Percentiles rank a stretch among this genome's conserved stretches.
These are phyloP conservation scores for Cutaneotrichosporon cutaneum DNA, from an alignment of 1,284 basidiomycete genomes.

Conservation along the genomic window DNA sequence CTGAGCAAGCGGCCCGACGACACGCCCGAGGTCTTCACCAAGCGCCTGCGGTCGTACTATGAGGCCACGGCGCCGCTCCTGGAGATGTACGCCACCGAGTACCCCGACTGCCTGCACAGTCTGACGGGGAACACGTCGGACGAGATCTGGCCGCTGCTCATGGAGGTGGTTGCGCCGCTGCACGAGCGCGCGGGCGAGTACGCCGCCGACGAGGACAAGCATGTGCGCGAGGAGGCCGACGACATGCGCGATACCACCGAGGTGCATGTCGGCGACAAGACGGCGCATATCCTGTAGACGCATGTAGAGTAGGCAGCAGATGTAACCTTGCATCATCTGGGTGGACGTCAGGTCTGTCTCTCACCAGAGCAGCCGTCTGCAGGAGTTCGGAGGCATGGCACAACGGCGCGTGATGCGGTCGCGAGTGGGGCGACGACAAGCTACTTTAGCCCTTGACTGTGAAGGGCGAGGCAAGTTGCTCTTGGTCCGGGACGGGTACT, in stretches of 20 bases:
- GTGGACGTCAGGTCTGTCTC: too few relatives aligned
- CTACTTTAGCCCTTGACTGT: too few relatives aligned
- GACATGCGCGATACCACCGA: slow-evolving; percentile 46
- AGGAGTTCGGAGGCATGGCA: too few relatives aligned
- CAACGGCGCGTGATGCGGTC: too few relatives aligned
- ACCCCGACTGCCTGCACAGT: slow-evolving; percentile 64
- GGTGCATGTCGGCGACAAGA: slow-evolving; percentile 21
- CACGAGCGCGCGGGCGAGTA: slow-evolving; percentile 22
- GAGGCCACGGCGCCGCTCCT: slow-evolving; percentile 83
- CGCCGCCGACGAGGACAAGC: slow-evolving; percentile 22
- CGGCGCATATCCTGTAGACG: slow-evolving; percentile 17
- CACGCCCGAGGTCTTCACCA: slow-evolving; percentile 80
- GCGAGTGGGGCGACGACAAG: too few relatives aligned
- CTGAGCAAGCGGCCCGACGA: slow-evolving; percentile 88
- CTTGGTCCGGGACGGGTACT: too few relatives aligned
- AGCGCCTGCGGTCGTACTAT: slow-evolving; percentile 78
- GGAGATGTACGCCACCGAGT: slow-evolving; percentile 65
- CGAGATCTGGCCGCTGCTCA: slow-evolving; percentile 58
- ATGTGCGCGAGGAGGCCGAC: slow-evolving; percentile 47
- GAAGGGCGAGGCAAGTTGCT: too few relatives aligned
- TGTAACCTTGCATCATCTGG: neutral
- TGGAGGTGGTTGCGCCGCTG: slow-evolving; percentile 46
- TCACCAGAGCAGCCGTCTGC: too few relatives aligned
- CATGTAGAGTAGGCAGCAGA: neutral
- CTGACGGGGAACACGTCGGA: slow-evolving; percentile 82